Evolutionary conservation across 257 asterid genomes (phyloP).

Genomic region (Capsicum pubescens): DNA sequence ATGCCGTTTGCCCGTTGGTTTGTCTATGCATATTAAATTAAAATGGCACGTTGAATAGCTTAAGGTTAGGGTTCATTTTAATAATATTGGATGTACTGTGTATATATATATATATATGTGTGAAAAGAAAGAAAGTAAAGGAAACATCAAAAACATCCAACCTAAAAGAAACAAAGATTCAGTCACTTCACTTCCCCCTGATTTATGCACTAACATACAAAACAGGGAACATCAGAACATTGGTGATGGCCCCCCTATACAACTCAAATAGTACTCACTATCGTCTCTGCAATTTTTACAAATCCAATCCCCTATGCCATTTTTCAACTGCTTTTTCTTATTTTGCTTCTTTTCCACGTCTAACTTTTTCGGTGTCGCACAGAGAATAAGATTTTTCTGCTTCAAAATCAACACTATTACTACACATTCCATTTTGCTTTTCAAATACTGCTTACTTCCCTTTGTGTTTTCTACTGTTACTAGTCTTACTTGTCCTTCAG

Average conservation of each 20-base stretch:
- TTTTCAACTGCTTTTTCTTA: conserved; percentile 7
- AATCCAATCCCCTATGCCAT: not conserved
- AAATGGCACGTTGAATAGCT: not conserved
- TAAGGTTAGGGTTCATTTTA: not conserved
- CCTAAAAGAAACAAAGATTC: conserved; percentile 26
- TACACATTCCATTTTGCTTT: too few relatives aligned
- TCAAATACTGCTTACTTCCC: not conserved
- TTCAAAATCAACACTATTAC: not conserved
- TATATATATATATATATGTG: too few relatives aligned
- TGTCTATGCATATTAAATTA: not conserved
- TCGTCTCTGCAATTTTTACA: not conserved
- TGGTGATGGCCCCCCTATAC: not conserved
- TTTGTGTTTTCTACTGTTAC: not conserved
- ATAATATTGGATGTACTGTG: not conserved
- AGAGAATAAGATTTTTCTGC: not conserved
- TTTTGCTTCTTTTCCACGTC: conserved; percentile 51
- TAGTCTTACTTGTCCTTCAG: not conserved
- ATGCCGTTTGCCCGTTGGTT: too few relatives aligned
- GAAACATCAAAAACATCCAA: conserved; percentile 3
- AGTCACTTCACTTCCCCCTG: conserved; percentile 24
- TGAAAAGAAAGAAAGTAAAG: conserved; percentile 1
- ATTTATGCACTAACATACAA: not conserved
- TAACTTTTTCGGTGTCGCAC: conserved; percentile 26
- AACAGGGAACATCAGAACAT: not conserved
- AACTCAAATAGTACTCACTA: not conserved